These are phyloP conservation scores for Starmerella geochares DNA, from an alignment of 805 yeast species.

Conservation along the genomic window DNA sequence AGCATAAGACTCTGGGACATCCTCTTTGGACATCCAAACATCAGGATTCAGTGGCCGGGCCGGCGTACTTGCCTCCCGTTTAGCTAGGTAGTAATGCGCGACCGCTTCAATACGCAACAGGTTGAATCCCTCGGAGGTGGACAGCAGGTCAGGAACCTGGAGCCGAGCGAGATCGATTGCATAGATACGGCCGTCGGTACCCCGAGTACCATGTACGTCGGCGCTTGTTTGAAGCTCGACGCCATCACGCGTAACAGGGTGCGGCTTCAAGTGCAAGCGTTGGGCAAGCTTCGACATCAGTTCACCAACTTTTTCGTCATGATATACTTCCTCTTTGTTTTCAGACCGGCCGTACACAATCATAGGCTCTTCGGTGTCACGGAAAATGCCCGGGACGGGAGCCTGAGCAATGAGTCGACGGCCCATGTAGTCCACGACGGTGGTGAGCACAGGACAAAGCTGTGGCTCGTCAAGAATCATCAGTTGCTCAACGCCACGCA, in stretches of 20 bases:
- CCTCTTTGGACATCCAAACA: slow-evolving; percentile 42
- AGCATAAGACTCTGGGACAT: slow-evolving; percentile 32
- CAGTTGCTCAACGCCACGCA: slow-evolving; percentile 57
- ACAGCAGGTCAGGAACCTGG: slow-evolving; percentile 74
- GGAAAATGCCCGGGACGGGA: slow-evolving; percentile 86
- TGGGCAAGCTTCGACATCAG: slow-evolving; percentile 55
- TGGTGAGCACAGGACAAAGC: slow-evolving; percentile 62
- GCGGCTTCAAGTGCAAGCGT: slow-evolving; percentile 68
- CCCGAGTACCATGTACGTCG: slow-evolving; percentile 75
- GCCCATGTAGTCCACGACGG: slow-evolving; percentile 86
- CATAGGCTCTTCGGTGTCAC: slow-evolving; percentile 37
- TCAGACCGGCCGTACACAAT: slow-evolving; percentile 71
- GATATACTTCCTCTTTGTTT: slow-evolving; percentile 41
- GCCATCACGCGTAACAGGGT: slow-evolving; percentile 41
- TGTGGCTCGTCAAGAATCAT: slow-evolving; percentile 55
- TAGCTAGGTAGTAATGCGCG: slow-evolving; percentile 37
- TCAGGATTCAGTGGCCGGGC: slow-evolving; percentile 59
- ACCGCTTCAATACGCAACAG: slow-evolving; percentile 75
- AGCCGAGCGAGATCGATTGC: slow-evolving; percentile 74
- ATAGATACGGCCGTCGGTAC: slow-evolving; percentile 77
- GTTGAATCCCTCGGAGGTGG: slow-evolving; percentile 53
- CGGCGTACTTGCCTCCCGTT: slow-evolving; percentile 34
- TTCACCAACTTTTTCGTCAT: slow-evolving; percentile 44
- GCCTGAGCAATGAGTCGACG: slow-evolving; percentile 83
- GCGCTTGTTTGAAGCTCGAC: slow-evolving; percentile 54